A percentile compares a stretch with the other conserved stretches of the same genome.
phyloP scores from a whole-genome alignment of 331 rosid species.

The Ulmus americana region DNA sequence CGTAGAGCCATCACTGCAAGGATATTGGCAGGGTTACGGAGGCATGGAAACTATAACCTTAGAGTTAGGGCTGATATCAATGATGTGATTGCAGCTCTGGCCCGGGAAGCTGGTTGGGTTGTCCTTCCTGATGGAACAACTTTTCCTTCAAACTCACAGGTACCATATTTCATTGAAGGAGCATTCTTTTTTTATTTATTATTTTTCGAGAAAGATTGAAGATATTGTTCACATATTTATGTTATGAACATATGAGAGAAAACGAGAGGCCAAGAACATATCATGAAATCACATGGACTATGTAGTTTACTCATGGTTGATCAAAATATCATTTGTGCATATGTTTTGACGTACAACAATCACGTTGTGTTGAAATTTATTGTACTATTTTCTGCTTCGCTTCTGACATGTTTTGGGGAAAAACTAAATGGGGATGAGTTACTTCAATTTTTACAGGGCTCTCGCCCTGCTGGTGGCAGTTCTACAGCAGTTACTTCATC shows the following conservation, averaged over 20 bases:
- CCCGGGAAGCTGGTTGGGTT: constrained; percentile 99
- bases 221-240: constrained; percentile 2
- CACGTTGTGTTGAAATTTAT: not conserved
- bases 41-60: constrained; percentile 97
- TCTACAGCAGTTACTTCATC: constrained; percentile 55
- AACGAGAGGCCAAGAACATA: not conserved
- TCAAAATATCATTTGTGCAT: constrained; percentile 11
- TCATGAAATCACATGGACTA: too few relatives aligned
- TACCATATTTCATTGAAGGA: constrained; percentile 25
- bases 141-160: constrained; percentile 89
- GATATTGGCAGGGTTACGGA: constrained; percentile 95
- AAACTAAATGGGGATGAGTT: constrained; percentile 35
- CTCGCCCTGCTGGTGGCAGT: constrained; percentile 51
- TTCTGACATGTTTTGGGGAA: constrained; percentile 41
- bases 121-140: constrained; percentile 99
- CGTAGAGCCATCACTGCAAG: constrained; percentile 95
- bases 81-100: constrained; percentile 88
- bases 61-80: constrained; percentile 98
- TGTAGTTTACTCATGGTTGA: constrained; percentile 4
- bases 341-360: constrained; percentile 15
- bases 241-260: not conserved
- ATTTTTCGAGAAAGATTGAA: not conserved
- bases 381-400: constrained; percentile 13
- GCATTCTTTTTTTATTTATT: not conserved
- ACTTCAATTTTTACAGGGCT: constrained; percentile 59